These are phyloP conservation scores for Geoglossum cookeanum DNA, from an alignment of 2,329 filamentous ascomycete genomes.

Conservation along the genomic window DNA sequence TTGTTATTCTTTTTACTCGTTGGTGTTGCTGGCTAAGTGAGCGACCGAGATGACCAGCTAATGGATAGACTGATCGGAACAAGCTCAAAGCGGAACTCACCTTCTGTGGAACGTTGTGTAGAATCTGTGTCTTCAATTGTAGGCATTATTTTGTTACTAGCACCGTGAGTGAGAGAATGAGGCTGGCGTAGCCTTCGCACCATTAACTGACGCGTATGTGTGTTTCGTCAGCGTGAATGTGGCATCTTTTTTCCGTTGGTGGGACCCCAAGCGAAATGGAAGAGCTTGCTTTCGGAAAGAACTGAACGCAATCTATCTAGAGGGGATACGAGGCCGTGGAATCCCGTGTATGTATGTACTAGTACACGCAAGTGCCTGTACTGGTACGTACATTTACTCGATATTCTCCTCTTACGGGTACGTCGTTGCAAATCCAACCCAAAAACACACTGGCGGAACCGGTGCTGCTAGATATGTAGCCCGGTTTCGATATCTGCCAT, in stretches of 20 bases:
- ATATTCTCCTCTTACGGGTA: no score
- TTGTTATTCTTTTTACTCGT: slow-evolving; percentile 37
- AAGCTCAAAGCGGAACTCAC: slow-evolving; percentile 7
- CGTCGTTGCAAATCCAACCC: no score
- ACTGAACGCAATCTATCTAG: no score
- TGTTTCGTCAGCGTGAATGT: background rate
- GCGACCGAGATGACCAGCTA: background rate
- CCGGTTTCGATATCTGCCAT: no score
- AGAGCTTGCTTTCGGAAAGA: no score
- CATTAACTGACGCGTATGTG: background rate
- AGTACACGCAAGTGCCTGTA: no score
- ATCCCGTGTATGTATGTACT: no score
- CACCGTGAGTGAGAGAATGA: background rate
- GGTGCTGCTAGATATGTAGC: no score
- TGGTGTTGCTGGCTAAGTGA: slow-evolving; percentile 15
- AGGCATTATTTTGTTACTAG: slow-evolving; percentile 13
- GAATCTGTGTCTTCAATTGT: slow-evolving; percentile 15
- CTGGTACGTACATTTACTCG: no score
- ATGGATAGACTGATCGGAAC: background rate
- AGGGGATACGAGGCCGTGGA: no score
- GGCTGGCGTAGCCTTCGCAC: background rate
- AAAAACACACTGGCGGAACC: no score
- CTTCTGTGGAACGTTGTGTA: slow-evolving; percentile 14
- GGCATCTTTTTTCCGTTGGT: background rate
- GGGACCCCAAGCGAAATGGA: no score